Percentiles rank a stretch among this genome's conserved stretches.
phyloP scores from a whole-genome alignment of 495 filamentous ascomycete species.

The Hypomontagnella monticulosa region DNA sequence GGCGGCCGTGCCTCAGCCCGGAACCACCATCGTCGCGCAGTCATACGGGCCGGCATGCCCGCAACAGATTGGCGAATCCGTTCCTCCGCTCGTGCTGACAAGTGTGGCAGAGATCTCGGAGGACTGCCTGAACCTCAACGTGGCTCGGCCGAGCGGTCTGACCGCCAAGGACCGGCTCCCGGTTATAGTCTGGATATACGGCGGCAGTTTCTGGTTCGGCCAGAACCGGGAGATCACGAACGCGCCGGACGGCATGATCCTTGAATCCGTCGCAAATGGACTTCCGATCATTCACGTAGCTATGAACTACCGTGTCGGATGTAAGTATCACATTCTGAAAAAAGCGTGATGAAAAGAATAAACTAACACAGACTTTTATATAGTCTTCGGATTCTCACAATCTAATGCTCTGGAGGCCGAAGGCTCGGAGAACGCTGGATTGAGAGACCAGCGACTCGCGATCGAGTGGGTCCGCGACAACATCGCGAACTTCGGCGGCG shows the following conservation, averaged over 20 bases:
- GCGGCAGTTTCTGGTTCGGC: constrained; percentile 51
- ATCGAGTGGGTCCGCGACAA: constrained; percentile 67
- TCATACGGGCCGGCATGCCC: constrained; percentile 56
- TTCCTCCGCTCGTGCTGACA: constrained; percentile 45
- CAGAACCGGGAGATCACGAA: constrained; percentile 50
- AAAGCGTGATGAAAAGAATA: neutral
- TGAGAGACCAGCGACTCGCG: constrained; percentile 65
- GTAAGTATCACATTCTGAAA: constrained; percentile 14
- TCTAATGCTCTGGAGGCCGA: constrained; percentile 42
- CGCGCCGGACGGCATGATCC: constrained; percentile 55
- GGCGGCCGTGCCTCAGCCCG: constrained; percentile 41
- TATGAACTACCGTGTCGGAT: constrained; percentile 58
- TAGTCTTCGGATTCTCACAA: constrained; percentile 45
- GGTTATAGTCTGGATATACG: constrained; percentile 59
- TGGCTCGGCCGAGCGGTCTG: constrained; percentile 49
- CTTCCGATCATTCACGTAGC: constrained; percentile 55
- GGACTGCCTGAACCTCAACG: constrained; percentile 58
- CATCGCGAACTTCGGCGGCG: constrained; percentile 67
- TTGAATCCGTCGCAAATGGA: constrained; percentile 52
- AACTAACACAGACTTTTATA: neutral
- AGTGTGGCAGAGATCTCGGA: constrained; percentile 51
- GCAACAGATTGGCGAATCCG: constrained; percentile 42
- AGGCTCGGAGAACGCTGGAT: constrained; percentile 58
- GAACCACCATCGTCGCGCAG: constrained; percentile 51
- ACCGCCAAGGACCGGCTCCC: constrained; percentile 48